Evolutionary conservation across 306 rosid genomes (phyloP), one percentile per base, ranked within the genome.

Genomic region (Prunus kanzakura): DNA sequence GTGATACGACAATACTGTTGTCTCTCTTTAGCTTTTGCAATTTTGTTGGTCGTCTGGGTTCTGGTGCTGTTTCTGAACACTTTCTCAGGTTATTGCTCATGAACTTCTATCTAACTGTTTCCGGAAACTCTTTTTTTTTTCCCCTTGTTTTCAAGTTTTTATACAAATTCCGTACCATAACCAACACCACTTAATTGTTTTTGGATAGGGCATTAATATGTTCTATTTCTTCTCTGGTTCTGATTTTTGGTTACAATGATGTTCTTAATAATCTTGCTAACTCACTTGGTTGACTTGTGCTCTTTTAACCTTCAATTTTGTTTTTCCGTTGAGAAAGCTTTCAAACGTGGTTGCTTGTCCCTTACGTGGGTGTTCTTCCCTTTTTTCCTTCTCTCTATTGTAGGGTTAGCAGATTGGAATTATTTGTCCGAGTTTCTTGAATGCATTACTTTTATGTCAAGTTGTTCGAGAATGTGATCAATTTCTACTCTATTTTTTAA

Each of bases 1-100:
- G 82, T 38, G 57, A 93, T 76, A 81, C 98, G 9, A 89, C 93
- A 64, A 81, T 90, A 72, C 79, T 91, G 83, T 78, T 93, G 60
- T 78, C 96, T 45, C 81, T 91, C 72, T 91, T 91, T 85, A 87
- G 98, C 85, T 89, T 91, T 70, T 93, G 93, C 86, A 91, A 90
- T 76, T 93, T 93, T 57, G 67, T 61, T 0, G 97, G 96, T 66
- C 96, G 94, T 63, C 89, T 93, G 67, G 97, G 98, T 76, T 87
- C 91, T 2, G 98, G 96, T 63, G 86, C 73, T 55, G 68, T 90
- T 76, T 93, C 98, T 64, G 98, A 93, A 81, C 85, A 93, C 86
- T 93, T 88, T 73, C 97, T 91, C 75, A 88, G 93, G 98, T 93
- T 78, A 30, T 29, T 58, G 23, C 63, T 75, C 61, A 1, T 50